A percentile compares a stretch with the other conserved stretches of the same genome.
These are phyloP conservation scores for Aegilops bicornis DNA, from an alignment of 176 grass and related monocot species.

Conservation along the genomic window DNA sequence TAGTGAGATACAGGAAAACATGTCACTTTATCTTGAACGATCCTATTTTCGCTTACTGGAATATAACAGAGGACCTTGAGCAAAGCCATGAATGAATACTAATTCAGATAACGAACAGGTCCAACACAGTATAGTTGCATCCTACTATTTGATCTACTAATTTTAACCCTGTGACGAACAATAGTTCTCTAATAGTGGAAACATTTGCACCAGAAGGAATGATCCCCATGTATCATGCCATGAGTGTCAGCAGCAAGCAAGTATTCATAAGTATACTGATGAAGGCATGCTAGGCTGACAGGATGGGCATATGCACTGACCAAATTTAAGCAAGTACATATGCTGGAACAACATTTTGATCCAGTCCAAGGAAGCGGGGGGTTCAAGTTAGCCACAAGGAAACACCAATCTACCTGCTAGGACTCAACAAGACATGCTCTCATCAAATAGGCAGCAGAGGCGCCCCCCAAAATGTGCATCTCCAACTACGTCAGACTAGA, in stretches of 20 bases:
- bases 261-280: not conserved
- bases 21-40: not conserved
- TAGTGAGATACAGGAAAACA: not conserved
- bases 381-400: not conserved
- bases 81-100: not conserved
- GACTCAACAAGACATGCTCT: not conserved
- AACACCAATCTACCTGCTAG: not conserved
- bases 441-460: not conserved
- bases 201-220: conserved; percentile 9
- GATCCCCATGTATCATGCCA: not conserved
- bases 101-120: not conserved
- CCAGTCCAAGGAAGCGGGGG: not conserved
- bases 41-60: not conserved
- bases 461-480: not conserved
- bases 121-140: not conserved
- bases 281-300: not conserved
- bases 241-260: not conserved
- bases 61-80: not conserved
- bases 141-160: not conserved
- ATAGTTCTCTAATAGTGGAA: not conserved
- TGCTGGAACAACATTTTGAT: not conserved
- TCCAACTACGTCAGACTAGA: not conserved
- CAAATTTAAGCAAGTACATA: not conserved
- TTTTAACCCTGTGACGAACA: not conserved
- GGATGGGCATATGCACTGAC: not conserved